phyloP scores from a whole-genome alignment of 192 early-diverging fungal species.

The Coemansia reversa region DNA sequence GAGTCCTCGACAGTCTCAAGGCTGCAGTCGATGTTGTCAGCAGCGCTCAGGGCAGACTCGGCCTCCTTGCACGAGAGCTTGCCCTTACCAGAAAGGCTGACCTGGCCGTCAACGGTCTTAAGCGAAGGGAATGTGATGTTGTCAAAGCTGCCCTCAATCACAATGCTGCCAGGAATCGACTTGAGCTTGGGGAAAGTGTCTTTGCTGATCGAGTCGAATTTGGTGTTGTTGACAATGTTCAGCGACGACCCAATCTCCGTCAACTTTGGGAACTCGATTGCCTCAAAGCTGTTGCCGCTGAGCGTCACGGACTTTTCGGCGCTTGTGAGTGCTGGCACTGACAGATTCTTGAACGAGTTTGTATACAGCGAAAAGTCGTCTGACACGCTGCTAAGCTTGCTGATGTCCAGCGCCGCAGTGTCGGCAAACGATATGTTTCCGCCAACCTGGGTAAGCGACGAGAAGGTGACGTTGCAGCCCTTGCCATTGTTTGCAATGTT shows the following conservation, averaged over 20 bases:
- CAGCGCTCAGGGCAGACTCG: slow-evolving; percentile 20
- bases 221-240: slow-evolving; percentile 64
- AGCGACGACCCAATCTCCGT: slow-evolving; percentile 62
- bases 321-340: slow-evolving; percentile 44
- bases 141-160: slow-evolving; percentile 62
- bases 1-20: slow-evolving; percentile 15
- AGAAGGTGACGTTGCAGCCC: slow-evolving; percentile 47
- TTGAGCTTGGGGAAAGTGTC: slow-evolving; percentile 57
- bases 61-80: slow-evolving; percentile 54
- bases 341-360: slow-evolving; percentile 58
- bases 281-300: slow-evolving; percentile 58
- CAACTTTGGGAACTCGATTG: slow-evolving; percentile 60
- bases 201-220: slow-evolving; percentile 53
- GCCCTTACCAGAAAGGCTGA: slow-evolving; percentile 64
- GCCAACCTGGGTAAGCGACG: slow-evolving; percentile 53
- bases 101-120: slow-evolving; percentile 59
- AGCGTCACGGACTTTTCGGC: slow-evolving; percentile 61
- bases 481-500: slow-evolving; percentile 60
- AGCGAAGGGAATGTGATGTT: slow-evolving; percentile 59
- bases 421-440: slow-evolving; percentile 64
- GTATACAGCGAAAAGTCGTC: slow-evolving; percentile 63
- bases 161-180: slow-evolving; percentile 60
- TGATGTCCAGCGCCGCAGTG: slow-evolving; percentile 46
- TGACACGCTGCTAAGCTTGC: slow-evolving; percentile 46
- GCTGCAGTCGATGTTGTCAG: slow-evolving; percentile 37